Percentiles rank a stretch among this genome's conserved stretches.
phyloP scores from a whole-genome alignment of 164 flowering plant species.

The Stephania japonica region DNA sequence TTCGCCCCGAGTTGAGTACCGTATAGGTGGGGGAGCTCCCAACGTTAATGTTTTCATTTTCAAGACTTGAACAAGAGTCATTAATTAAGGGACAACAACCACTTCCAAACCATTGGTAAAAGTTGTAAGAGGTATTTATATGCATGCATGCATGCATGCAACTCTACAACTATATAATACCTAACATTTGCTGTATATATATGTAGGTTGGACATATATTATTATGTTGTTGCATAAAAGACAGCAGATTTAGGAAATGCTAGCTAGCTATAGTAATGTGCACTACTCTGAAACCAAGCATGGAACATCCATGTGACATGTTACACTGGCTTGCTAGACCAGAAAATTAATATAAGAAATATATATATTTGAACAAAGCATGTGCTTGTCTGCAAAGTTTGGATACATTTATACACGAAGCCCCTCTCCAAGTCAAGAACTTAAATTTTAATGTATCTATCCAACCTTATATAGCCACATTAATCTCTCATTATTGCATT shows the following conservation, averaged over 20 bases:
- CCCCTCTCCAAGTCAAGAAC: background rate
- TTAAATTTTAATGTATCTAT: too few relatives aligned
- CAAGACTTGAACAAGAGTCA: too few relatives aligned
- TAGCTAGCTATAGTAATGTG: background rate
- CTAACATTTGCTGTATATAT: background rate
- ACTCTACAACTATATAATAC: background rate
- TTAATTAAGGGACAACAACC: too few relatives aligned
- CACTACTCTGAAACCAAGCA: constrained; percentile 13
- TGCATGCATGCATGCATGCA: background rate
- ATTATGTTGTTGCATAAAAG: constrained; percentile 10
- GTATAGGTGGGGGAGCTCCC: background rate
- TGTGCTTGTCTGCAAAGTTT: constrained; percentile 4
- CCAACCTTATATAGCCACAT: background rate
- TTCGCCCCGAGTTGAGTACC: background rate
- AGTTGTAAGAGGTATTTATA: too few relatives aligned
- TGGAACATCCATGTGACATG: constrained; percentile 17
- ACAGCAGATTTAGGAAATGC: background rate
- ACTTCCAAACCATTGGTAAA: too few relatives aligned
- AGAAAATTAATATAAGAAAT: background rate
- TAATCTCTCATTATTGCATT: background rate
- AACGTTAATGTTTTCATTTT: too few relatives aligned
- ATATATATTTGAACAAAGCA: background rate
- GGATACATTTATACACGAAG: background rate
- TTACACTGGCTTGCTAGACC: constrained; percentile 5
- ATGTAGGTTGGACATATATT: constrained; percentile 6